Percentiles rank a stretch among this genome's conserved stretches.
These are phyloP conservation scores for Pleurotus platypus DNA, from an alignment of 768 basidiomycete species.

Conservation along the genomic window DNA sequence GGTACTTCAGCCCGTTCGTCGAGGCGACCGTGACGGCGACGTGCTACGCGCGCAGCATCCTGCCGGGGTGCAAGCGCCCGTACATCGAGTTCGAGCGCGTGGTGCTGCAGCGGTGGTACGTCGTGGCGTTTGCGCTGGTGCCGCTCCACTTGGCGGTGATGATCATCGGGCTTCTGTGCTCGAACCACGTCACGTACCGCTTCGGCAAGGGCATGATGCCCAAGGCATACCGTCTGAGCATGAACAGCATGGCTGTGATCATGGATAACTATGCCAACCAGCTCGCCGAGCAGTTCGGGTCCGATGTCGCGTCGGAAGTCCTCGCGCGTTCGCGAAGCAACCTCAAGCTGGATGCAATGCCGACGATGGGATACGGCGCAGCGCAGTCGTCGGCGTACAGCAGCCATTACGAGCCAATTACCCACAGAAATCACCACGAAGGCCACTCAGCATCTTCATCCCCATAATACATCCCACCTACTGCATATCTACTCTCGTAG, in stretches of 20 bases:
- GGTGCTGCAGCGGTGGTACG: constrained; percentile 64
- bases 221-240: constrained; percentile 73
- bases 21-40: constrained; percentile 76
- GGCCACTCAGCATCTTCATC: no score
- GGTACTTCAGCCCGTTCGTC: constrained; percentile 76
- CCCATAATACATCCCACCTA: no score
- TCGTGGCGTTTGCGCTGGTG: constrained; percentile 58
- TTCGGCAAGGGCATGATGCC: constrained; percentile 90
- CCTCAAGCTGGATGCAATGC: constrained; percentile 33
- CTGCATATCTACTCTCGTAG: no score
- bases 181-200: constrained; percentile 82
- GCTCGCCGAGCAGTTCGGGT: constrained; percentile 65
- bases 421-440: background rate
- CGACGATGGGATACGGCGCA: constrained; percentile 18
- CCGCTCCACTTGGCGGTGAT: constrained; percentile 67
- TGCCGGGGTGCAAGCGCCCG: constrained; percentile 70
- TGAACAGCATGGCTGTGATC: constrained; percentile 74
- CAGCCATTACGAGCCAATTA: constrained; percentile 4
- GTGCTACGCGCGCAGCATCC: constrained; percentile 67
- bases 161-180: constrained; percentile 61
- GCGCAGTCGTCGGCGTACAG: background rate
- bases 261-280: constrained; percentile 83
- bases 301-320: constrained; percentile 57
- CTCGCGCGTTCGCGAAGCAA: constrained; percentile 55
- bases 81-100: constrained; percentile 56